Evolutionary conservation across 164 flowering plant species (phyloP), one percentile per base, ranked within the genome.

Genomic region (Akebia trifoliata): DNA sequence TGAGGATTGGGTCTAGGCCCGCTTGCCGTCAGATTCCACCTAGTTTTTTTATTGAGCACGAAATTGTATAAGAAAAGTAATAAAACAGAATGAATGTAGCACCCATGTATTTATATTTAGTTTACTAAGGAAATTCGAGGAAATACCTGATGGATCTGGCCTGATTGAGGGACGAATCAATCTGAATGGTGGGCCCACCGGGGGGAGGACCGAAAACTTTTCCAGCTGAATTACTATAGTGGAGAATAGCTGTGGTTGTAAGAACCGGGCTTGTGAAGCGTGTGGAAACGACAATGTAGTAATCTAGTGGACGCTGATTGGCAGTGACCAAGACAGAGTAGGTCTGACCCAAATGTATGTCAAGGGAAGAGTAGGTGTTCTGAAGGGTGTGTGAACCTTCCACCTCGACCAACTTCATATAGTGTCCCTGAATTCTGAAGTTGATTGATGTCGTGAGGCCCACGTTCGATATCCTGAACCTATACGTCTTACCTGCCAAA

Each of bases 341-440:
- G 28, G 95, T 76, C 67, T 94, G 99, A 10, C 99, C 99, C 3
- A 90, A 67, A 70, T 94, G 99, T 59, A 94, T 54, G 68, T 94
- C 99, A 6, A 94, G 82, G 45, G 92, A 73, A 28, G 77, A n/a
- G 60, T 87, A 94, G 2, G 61, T 74, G 68, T 69, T 86, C 69
- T 94, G 99, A 2, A 90, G 60, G 1, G 99, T 94, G 64, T 94
- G 99, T 0, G 99, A 84, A 21, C 99, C 99, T 71, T 94, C 99
- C 1, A 84, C 95, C 73, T 94, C 97, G 0, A 90, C 81, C 52
- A 94, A 73, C 67, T 81, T 84, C 91, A 94, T 70, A 39, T 2
- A 59, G 70, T 94, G 99, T 4, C 96, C 96, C 38, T 87, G 85
- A 58, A 94, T 94, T 67, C 99, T 80, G 78, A 94, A 86, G 81